Evolutionary conservation across 2,329 filamentous ascomycete genomes (phyloP), one percentile per base, ranked within the genome.

Genomic region (Ophiostoma sp.): DNA sequence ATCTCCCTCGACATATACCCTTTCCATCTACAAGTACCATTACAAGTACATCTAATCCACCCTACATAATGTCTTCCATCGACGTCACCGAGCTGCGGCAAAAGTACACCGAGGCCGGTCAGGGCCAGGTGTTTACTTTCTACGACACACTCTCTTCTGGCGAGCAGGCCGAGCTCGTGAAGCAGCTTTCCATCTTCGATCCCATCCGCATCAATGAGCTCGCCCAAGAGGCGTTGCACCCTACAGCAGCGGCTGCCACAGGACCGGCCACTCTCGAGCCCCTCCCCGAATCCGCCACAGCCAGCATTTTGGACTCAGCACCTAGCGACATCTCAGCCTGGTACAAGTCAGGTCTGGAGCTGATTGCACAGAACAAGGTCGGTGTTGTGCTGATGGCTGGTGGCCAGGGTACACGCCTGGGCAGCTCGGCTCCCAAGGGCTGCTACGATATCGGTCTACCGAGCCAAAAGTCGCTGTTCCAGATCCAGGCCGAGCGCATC

Each of bases 391-490:
- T 99, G 77, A 96, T 99, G 92, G 95, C 95, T 71, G 95, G 95
- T 78, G 95, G 95, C 44, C 95, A 99, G 83, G 95, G 95, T 74
- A 99, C 95, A 73, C 88, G 95, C 73, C 83, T 99, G 73, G 95
- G 95, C 75, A 97, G 93, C 84, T 95, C 93, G 71, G 94, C 90
- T 23, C 95, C 95, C 75, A 99, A 99, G 84, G 95, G 95, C 71
- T 98, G 94, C 86, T 99, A 92, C 81, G 90, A 99, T 78, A 98
- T 99, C 79, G 93, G 93, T 23, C 87, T 99, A 71, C 93, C 94
- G 41, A 97, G 93, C 75, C 83, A 90, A 78, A 99, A 99, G 84
- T 93, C 93, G 20, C 86, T 99, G 72, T 99, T 99, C 86, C 94
- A 98, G 84, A 91, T 99, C 76, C 95, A 99, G 81, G 95, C 91